These are phyloP conservation scores for Nothophoma quercina DNA, from an alignment of 2,329 filamentous ascomycete species.

Conservation along the genomic window DNA sequence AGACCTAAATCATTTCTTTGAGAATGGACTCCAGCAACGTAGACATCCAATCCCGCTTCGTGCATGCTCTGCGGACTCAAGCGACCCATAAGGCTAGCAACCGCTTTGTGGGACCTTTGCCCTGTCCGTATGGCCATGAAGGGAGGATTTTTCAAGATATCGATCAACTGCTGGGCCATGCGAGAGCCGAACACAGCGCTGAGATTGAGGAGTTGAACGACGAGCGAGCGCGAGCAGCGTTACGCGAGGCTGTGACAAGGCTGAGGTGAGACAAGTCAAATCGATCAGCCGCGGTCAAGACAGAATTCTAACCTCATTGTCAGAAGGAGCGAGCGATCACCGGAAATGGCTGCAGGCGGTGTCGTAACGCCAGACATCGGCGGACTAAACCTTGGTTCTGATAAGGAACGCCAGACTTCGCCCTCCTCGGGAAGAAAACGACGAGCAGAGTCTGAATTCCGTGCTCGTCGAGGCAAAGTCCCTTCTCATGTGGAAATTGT, in stretches of 20 bases:
- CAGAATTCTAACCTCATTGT: constrained; percentile 37
- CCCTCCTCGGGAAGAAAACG: constrained; percentile 39
- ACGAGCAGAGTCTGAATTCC: constrained; percentile 37
- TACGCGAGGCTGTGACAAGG: neutral
- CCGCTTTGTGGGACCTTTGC: constrained; percentile 24
- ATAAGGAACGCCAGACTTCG: constrained; percentile 30
- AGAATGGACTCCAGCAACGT: constrained; percentile 30
- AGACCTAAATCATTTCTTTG: neutral
- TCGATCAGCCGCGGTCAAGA: constrained; percentile 20
- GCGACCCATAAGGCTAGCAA: constrained; percentile 28
- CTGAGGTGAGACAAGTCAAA: neutral
- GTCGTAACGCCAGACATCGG: too few species aligned
- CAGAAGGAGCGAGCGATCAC: constrained; percentile 31
- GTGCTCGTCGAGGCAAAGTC: constrained; percentile 35
- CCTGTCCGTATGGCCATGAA: constrained; percentile 41
- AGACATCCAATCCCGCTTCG: constrained; percentile 36
- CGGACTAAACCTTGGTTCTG: constrained; percentile 37
- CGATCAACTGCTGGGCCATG: constrained; percentile 38
- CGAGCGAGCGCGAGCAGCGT: constrained; percentile 12
- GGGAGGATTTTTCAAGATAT: constrained; percentile 40
- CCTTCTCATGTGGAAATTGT: constrained; percentile 30
- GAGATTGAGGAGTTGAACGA: constrained; percentile 26
- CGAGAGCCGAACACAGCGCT: constrained; percentile 34
- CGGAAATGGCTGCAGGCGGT: constrained; percentile 42
- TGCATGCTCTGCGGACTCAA: constrained; percentile 38